Percentiles rank a stretch among this genome's conserved stretches.
Evolutionary conservation across 345 rosid genomes (phyloP).

Genomic region (Iberis pinnata): DNA sequence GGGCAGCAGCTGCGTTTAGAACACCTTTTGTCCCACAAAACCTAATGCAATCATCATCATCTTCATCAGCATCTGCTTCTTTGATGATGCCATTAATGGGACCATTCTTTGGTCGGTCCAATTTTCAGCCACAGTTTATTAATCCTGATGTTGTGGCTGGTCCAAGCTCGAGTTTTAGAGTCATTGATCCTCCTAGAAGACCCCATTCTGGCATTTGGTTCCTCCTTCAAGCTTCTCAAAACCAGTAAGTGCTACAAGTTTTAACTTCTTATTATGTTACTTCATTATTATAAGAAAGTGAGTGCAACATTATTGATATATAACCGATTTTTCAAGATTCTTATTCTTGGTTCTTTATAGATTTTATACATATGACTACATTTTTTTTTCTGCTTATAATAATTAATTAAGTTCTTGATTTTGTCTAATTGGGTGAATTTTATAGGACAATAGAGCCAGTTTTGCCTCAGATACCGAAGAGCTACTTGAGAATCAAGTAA

Average conservation of each 20-base stretch:
- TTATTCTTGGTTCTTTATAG: not conserved
- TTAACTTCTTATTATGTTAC: not conserved
- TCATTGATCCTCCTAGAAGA: constrained; percentile 73
- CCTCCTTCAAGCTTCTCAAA: constrained; percentile 77
- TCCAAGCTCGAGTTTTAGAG: constrained; percentile 57
- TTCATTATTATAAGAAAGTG: not conserved
- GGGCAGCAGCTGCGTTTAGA: constrained; percentile 44
- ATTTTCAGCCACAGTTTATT: constrained; percentile 37
- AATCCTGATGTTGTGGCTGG: constrained; percentile 42
- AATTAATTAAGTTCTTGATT: not conserved
- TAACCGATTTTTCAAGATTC: not conserved
- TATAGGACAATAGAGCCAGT: constrained; percentile 58
- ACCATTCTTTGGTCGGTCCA: constrained; percentile 47
- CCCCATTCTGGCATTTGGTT: constrained; percentile 94
- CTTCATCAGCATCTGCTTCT: constrained; percentile 39
- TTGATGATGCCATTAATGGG: constrained; percentile 54
- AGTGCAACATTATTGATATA: not conserved
- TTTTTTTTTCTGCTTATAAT: too few species aligned
- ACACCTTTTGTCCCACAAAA: constrained; percentile 39
- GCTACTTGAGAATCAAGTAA: constrained; percentile 98
- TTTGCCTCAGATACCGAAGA: constrained; percentile 89
- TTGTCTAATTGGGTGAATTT: constrained; percentile 11
- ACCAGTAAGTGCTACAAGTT: constrained; percentile 62
- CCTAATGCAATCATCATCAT: constrained; percentile 28
- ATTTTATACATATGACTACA: not conserved